Evolutionary conservation across 2,329 filamentous ascomycete genomes (phyloP).

Genomic region (Aureobasidium sp.): DNA sequence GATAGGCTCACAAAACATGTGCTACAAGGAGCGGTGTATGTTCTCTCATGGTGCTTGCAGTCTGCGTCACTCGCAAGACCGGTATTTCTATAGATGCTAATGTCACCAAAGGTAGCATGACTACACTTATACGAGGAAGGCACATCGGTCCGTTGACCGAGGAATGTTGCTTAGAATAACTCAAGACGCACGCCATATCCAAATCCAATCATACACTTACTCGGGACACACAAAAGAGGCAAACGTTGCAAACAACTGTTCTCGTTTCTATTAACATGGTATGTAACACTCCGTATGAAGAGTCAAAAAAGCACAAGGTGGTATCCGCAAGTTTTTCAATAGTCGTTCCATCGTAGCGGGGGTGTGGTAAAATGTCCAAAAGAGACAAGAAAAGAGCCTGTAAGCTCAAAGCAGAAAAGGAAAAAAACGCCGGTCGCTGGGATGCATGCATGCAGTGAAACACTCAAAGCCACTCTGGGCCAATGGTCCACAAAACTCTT

Average conservation of each 20-base stretch:
- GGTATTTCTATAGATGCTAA: no score
- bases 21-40: neutral
- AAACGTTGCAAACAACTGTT: neutral
- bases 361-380: neutral
- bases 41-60: neutral
- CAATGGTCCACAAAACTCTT: neutral
- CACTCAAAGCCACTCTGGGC: neutral
- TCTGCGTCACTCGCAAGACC: neutral
- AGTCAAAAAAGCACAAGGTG: constrained; percentile 10
- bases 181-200: neutral
- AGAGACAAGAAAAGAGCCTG: neutral
- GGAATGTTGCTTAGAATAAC: neutral
- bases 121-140: neutral
- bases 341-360: constrained; percentile 4
- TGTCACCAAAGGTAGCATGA: neutral
- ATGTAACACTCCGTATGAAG: neutral
- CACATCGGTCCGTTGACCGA: neutral
- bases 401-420: constrained; percentile 6
- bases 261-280: neutral
- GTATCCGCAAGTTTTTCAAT: neutral
- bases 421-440: constrained; percentile 14
- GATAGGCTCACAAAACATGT: neutral
- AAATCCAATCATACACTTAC: neutral
- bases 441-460: constrained; percentile 13
- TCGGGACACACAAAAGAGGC: neutral